Conservation (phyloP, 257 asterid species). For the Paraleonurus japonicus region DNA sequence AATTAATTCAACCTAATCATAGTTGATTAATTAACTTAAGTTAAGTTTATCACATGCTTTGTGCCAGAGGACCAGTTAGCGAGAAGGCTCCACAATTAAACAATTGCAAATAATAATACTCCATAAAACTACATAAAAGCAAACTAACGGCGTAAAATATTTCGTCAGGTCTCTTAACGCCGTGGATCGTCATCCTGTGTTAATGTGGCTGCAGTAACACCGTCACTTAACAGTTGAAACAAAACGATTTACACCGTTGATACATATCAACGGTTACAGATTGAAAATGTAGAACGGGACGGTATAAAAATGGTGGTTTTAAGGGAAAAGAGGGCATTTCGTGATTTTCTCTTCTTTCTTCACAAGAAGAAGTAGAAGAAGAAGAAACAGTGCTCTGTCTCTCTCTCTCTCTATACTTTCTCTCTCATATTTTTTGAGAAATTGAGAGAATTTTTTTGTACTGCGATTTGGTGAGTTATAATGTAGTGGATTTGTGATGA, state of each 20-base stretch:
- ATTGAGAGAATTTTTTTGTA: slow-evolving; percentile 2
- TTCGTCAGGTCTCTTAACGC: slow-evolving; percentile 39
- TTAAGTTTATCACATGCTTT: slow-evolving; percentile 32
- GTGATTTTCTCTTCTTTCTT: slow-evolving; percentile 35
- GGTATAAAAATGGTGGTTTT: slow-evolving; percentile 57
- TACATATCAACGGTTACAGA: slow-evolving; percentile 36
- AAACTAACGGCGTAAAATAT: slow-evolving; percentile 37
- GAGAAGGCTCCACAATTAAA: slow-evolving; percentile 40
- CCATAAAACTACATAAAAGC: slow-evolving; percentile 2
- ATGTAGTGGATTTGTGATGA: slow-evolving; percentile 36
- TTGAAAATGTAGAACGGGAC: slow-evolving; percentile 32
- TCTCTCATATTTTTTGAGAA: slow-evolving; percentile 20
- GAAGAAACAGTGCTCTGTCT: slow-evolving; percentile 21
- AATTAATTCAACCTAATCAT: slow-evolving; percentile 22
- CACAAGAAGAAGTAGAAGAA: slow-evolving; percentile 34
- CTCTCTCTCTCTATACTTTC: slow-evolving; percentile 26
- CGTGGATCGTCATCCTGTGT: slow-evolving; percentile 29
- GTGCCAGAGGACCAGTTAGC: slow-evolving; percentile 29
- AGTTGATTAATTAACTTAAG: slow-evolving; percentile 22
- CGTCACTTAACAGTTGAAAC: slow-evolving; percentile 33
- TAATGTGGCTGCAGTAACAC: slow-evolving; percentile 25
- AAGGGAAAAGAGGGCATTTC: slow-evolving; percentile 47
- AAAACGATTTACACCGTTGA: slow-evolving; percentile 37
- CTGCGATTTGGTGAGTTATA: slow-evolving; percentile 43
- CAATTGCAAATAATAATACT: slow-evolving; percentile 24